Evolutionary conservation across 441 rosid species (phyloP).

Genomic region (Metrosideros polymorpha): DNA sequence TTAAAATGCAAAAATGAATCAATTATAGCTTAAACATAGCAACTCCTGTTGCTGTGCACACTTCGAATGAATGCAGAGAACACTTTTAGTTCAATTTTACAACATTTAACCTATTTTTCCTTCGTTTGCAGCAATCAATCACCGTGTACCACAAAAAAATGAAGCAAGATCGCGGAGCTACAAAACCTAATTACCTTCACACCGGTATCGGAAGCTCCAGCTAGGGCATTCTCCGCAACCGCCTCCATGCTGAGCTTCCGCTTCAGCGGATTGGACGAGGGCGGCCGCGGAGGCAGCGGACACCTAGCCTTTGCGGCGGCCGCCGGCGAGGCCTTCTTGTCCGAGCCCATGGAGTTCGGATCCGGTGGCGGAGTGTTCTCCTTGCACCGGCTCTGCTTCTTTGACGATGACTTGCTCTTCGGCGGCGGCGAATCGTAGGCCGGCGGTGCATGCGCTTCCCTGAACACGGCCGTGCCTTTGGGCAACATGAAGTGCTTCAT

Average conservation of each 20-base stretch:
- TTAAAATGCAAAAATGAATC: not conserved
- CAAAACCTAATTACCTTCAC: slow-evolving; percentile 46
- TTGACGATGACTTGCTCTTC: slow-evolving; percentile 32
- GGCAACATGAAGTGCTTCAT: slow-evolving; percentile 93
- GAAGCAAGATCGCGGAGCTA: not conserved
- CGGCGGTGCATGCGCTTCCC: slow-evolving; percentile 26
- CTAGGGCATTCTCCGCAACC: slow-evolving; percentile 25
- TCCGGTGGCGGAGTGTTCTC: slow-evolving; percentile 90
- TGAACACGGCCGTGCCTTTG: slow-evolving; percentile 45
- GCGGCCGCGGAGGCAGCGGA: slow-evolving; percentile 88
- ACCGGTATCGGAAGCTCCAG: slow-evolving; percentile 57
- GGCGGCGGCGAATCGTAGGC: slow-evolving; percentile 14
- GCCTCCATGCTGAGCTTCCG: slow-evolving; percentile 61
- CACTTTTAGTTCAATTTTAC: not conserved
- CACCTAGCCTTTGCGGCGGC: slow-evolving; percentile 41
- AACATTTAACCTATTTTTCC: not conserved
- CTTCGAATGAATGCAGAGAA: not conserved
- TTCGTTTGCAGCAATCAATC: not conserved
- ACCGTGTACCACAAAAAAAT: not conserved
- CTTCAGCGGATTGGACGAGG: slow-evolving; percentile 84
- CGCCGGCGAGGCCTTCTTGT: slow-evolving; percentile 22
- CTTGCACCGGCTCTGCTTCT: slow-evolving; percentile 43
- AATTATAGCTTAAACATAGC: not conserved
- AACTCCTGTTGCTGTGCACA: not conserved
- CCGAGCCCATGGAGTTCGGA: slow-evolving; percentile 34